phyloP scores from a whole-genome alignment of 2,329 filamentous ascomycete species.

The Verticillium nubilum region DNA sequence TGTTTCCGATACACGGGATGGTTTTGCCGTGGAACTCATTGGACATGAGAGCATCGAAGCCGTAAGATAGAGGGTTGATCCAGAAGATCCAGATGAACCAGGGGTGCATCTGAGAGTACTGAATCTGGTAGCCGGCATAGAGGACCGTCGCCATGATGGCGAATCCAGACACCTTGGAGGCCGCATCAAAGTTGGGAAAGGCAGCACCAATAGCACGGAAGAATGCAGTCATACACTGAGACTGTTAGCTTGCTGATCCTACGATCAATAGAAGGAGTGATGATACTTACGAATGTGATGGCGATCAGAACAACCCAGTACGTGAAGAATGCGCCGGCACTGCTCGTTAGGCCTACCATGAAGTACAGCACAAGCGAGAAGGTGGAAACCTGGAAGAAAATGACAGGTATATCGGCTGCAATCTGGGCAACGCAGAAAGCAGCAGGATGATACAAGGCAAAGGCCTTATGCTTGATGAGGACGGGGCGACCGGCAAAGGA shows the following conservation, averaged over 20 bases:
- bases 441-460: conserved; percentile 53
- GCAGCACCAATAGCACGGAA: conserved; percentile 52
- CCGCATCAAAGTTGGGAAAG: conserved; percentile 51
- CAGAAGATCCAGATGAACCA: conserved; percentile 61
- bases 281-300: conserved; percentile 40
- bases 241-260: neutral
- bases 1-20: conserved; percentile 42
- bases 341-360: conserved; percentile 50
- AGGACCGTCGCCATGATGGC: conserved; percentile 47
- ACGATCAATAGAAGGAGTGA: neutral
- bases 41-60: conserved; percentile 61
- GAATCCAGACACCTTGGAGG: conserved; percentile 51
- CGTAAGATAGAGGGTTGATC: conserved; percentile 64
- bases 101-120: conserved; percentile 54
- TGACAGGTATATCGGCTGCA: conserved; percentile 47
- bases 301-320: conserved; percentile 50
- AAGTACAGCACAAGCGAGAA: conserved; percentile 60
- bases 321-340: conserved; percentile 54
- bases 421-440: conserved; percentile 54
- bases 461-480: conserved; percentile 52
- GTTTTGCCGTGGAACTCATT: conserved; percentile 63
- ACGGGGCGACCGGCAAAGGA: conserved; percentile 57
- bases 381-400: conserved; percentile 50
- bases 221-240: conserved; percentile 50
- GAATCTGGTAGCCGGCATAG: conserved; percentile 61